Base-by-base conservation (phyloP, 2,329 filamentous ascomycete species). In the Fusarium nygamai region DNA sequence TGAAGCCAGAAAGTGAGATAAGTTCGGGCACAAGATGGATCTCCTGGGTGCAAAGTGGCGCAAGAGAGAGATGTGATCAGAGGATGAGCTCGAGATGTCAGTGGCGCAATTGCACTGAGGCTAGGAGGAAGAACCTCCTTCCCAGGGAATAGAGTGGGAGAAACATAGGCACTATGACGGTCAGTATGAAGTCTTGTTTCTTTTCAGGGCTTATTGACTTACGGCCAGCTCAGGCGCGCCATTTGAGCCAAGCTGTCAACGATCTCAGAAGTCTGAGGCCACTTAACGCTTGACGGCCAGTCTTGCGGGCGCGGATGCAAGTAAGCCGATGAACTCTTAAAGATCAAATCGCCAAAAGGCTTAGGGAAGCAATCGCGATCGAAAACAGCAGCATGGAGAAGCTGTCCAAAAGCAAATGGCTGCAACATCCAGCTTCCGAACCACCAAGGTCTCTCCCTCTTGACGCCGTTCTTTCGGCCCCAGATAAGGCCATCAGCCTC, bases 1-100 rank as follows among this genome's bases (percentile, higher is more conserved):
- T 90, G 89, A 66, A 98, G 90, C 89, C 94, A 96, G 83, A 96
- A 97, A 69, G 94, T 93, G 51, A 98, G 85, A 81, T 95, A 97
- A 7, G 94, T 97, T 36, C 94, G 93, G 43, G 92, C 88, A 82
- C 96, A 99, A 24, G 94, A 97, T 3, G 96, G 95, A 78, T 97
- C 94, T 24, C 90, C 87, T 0, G 96, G 95, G 81, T 99, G 96
- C 6, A 98, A 90, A 5, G 96, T 88, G 2, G 96, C 96, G 83
- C 96, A 99, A 48, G 94, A 96, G 27, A 98, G 90, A 33, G 92
- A 92, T 16, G 90, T 92, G 81, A 97, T 96, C 47, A 94, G 91
- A 4, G 96, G 96, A 79, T 98, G 96, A 0, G 96, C 96, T 34
- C 93, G 90, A 3, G 93, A 92, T 3, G 94, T 94, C 62, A 98